phyloP scores from a whole-genome alignment of 345 rosid genomes.

The Melastoma malabathricum region DNA sequence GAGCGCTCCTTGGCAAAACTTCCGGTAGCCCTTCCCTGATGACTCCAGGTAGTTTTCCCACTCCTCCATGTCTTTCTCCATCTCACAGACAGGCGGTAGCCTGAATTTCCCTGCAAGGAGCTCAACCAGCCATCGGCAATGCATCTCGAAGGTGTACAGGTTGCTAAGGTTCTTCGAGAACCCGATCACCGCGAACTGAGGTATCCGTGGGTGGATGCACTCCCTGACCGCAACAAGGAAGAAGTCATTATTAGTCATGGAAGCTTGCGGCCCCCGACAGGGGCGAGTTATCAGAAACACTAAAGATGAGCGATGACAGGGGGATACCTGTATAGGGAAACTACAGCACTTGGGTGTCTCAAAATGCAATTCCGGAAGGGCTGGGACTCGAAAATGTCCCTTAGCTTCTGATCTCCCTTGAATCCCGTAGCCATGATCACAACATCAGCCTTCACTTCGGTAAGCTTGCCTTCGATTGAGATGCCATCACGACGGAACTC shows the following conservation, averaged over 20 bases:
- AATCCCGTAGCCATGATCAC: no score
- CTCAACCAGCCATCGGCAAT: conserved; percentile 25
- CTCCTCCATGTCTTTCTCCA: no score
- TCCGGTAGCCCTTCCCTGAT: conserved; percentile 6
- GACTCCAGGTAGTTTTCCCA: conserved; percentile 20
- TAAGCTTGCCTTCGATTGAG: conserved; percentile 9
- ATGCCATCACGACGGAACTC: conserved; percentile 22
- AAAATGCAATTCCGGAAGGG: conserved; percentile 9
- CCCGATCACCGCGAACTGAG: conserved; percentile 31
- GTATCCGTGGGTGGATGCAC: no score
- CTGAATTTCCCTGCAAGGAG: conserved; percentile 20
- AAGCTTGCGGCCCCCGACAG: no score
- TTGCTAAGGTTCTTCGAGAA: conserved; percentile 22
- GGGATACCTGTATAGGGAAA: conserved; percentile 31
- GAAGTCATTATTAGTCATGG: conserved; percentile 15
- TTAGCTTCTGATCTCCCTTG: no score
- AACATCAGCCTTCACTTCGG: conserved; percentile 15
- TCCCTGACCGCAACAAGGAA: conserved; percentile 18
- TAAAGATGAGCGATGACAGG: neutral
- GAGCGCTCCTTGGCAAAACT: conserved; percentile 12
- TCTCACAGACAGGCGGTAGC: conserved; percentile 16
- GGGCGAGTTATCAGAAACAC: no score
- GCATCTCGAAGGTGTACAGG: conserved; percentile 26
- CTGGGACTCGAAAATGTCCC: no score
- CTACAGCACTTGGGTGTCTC: conserved; percentile 15